A percentile compares a stretch with the other conserved stretches of the same genome.
Conservation (phyloP, 108 stramenopile species). For the Cylindrotheca fusiformis region DNA sequence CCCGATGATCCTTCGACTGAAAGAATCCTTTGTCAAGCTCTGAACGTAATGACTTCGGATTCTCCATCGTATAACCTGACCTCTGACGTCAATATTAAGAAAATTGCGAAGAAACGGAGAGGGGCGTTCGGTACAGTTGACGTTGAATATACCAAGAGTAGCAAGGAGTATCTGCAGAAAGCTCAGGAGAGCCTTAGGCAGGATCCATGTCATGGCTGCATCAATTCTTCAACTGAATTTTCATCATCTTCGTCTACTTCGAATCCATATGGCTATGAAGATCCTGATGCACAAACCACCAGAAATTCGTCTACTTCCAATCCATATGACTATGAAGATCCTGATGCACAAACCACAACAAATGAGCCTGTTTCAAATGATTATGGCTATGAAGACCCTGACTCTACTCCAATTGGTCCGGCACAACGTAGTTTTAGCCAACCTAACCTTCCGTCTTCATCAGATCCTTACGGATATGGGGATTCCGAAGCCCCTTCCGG, state of each 20-base stretch:
- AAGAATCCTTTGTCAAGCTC: too few relatives aligned
- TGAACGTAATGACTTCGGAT: too few relatives aligned
- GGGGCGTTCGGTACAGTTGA: constrained; percentile 10
- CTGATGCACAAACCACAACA: background rate
- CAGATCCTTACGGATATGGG: constrained; percentile 3
- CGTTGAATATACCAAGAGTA: constrained; percentile 28
- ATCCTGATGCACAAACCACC: constrained; percentile 12
- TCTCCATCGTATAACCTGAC: too few relatives aligned
- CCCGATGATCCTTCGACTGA: too few relatives aligned
- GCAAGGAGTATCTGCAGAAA: constrained; percentile 29
- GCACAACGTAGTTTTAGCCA: background rate
- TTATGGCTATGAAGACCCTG: constrained; percentile 20
- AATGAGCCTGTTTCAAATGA: too few relatives aligned
- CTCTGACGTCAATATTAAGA: background rate
- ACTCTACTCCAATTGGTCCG: background rate
- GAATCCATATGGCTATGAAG: constrained; percentile 22
- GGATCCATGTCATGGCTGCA: background rate
- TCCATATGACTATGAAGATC: constrained; percentile 6
- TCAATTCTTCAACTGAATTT: background rate
- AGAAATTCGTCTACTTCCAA: background rate
- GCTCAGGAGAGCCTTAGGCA: constrained; percentile 13
- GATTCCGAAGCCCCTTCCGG: constrained; percentile 3
- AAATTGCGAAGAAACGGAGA: constrained; percentile 26
- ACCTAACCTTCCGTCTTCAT: background rate
- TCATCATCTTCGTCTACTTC: background rate